Conservation (phyloP, 1,284 basidiomycete genomes). For the Austropuccinia psidii region DNA sequence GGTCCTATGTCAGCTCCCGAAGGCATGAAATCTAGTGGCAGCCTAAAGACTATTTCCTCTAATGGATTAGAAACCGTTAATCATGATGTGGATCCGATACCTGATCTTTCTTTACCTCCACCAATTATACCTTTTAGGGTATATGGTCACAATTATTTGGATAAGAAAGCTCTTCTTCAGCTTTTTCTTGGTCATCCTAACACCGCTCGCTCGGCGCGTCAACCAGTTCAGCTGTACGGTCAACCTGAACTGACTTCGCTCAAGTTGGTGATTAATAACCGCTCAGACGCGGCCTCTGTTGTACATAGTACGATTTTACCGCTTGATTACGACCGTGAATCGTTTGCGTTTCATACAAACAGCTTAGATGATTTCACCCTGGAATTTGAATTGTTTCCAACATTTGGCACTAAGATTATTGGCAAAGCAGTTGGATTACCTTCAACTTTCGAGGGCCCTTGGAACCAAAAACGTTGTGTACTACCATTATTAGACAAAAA, state of each 20-base stretch:
- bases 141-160: conserved; percentile 54
- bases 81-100: conserved; percentile 68
- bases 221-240: conserved; percentile 50
- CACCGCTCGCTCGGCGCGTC: conserved; percentile 34
- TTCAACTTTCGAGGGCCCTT: conserved; percentile 60
- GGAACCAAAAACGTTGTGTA: conserved; percentile 53
- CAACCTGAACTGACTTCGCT: conserved; percentile 59
- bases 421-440: conserved; percentile 84
- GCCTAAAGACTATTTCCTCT: conserved; percentile 15
- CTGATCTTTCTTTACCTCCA: conserved; percentile 84
- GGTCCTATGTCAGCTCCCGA: neutral
- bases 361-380: conserved; percentile 66
- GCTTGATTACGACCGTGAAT: conserved; percentile 67
- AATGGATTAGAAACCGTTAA: conserved; percentile 40
- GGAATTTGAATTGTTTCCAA: conserved; percentile 93
- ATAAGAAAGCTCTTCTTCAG: conserved; percentile 78
- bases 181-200: conserved; percentile 68
- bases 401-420: conserved; percentile 96
- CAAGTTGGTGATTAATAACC: conserved; percentile 85
- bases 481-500: conserved; percentile 86
- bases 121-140: conserved; percentile 80
- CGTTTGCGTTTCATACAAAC: conserved; percentile 82
- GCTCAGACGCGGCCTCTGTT: conserved; percentile 69
- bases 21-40: neutral
- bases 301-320: conserved; percentile 84